Percentiles rank a stretch among this genome's conserved stretches.
phyloP scores from a whole-genome alignment of 202 grass and related monocot species.

The Dendrocalamus latiflorus region DNA sequence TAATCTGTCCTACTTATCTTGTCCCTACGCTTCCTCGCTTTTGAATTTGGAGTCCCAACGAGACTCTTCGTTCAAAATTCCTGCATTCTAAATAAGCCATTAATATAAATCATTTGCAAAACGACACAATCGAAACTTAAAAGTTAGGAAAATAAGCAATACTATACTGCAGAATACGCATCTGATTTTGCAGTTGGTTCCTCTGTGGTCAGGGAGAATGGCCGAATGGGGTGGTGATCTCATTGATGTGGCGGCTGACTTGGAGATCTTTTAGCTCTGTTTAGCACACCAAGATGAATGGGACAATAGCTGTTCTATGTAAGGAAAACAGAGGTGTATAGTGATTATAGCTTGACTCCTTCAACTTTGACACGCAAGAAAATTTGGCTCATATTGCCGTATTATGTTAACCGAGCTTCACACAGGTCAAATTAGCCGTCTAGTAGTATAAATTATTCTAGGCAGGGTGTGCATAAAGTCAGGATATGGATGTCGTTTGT shows the following conservation, averaged over 20 bases:
- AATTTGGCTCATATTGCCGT: neutral
- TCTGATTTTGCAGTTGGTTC: neutral
- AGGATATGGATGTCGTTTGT: neutral
- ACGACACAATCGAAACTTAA: no score
- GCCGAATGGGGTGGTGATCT: neutral
- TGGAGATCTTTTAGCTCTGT: neutral
- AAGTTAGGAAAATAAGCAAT: neutral
- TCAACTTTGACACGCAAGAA: constrained; percentile 10
- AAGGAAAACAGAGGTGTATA: neutral
- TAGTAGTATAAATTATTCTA: neutral
- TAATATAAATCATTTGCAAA: neutral
- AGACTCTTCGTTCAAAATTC: no score
- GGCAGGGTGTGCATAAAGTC: neutral
- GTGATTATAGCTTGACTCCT: constrained; percentile 15
- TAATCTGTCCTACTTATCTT: no score
- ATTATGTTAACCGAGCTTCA: neutral
- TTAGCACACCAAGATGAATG: neutral
- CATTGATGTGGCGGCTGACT: neutral
- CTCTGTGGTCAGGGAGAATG: neutral
- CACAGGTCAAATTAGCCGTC: constrained; percentile 23
- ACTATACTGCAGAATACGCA: neutral
- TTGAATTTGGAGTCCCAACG: no score
- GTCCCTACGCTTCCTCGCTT: no score
- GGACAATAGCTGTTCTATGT: neutral
- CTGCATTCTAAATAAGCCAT: no score